Evolutionary conservation across 164 flowering plant species (phyloP), one percentile per base, ranked within the genome.

Genomic region (Cinnamomum chago): DNA sequence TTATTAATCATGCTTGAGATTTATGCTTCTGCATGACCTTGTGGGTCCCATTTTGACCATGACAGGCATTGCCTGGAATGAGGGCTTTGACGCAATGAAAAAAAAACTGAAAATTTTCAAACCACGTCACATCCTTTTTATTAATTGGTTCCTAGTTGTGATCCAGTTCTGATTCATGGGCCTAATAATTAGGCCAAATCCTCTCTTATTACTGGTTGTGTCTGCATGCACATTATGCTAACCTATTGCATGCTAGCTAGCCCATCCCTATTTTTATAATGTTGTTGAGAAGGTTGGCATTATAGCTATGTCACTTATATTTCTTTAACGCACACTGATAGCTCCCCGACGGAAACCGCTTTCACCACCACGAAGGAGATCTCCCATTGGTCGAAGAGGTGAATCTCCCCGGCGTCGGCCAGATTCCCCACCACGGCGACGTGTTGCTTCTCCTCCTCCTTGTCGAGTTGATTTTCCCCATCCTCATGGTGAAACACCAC

Each of bases 401-500:
- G 92, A 83, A 65, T 91, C 97, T 76, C 98, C 99, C 51, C 84
- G 92, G 75, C 76, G 93, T 27, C 86, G 73, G 40, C 83, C 76
- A 62, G 90, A 52, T 33, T 72, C 83, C 75, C 89, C 97, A 76
- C 88, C 83, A 51, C 92, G 93, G 11, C 84, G 93, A 62, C 90
- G 90, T 24, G 25, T 24, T 64, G 95, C 83, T 3, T 93, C 97
- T 71, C 97, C 98, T 74, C 72, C 80, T 76, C 92, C 93, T 55
- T 95, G 91, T 27, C 87, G 91, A 51, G 78, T 72, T 18, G 87
- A 75, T 12, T 87, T 93, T 77, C 90, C 94, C 69, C 75, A 73
- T 76, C 88, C 88, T 25, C 87, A 93, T 40, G 93, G 95, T 60
- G 93, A 83, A 24, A 82, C 98, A 14, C 95, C 97, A 76, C 95